A percentile compares a stretch with the other conserved stretches of the same genome.
Conservation (phyloP, 768 basidiomycete species). For the Termitomyces sp. region DNA sequence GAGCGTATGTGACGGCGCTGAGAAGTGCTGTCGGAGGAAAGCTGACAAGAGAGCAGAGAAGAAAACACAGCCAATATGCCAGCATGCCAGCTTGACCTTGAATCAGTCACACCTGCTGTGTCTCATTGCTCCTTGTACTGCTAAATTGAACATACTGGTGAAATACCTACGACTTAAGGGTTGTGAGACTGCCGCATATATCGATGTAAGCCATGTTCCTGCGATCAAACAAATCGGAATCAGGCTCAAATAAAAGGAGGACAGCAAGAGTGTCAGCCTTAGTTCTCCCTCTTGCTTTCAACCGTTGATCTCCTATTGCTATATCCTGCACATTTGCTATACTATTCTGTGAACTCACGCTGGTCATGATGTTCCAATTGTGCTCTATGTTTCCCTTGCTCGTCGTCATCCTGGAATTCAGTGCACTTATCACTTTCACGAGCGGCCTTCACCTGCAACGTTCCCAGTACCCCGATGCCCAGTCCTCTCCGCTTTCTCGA, state of each 20-base stretch:
- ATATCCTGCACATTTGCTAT: conserved; percentile 9
- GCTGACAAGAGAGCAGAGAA: too few species aligned
- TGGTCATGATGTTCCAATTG: conserved; percentile 30
- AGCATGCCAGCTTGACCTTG: too few species aligned
- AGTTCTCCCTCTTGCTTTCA: conserved; percentile 12
- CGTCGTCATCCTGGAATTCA: conserved; percentile 17
- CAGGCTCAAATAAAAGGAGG: conserved; percentile 5
- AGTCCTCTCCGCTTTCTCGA: conserved; percentile 5
- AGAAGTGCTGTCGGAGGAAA: too few species aligned
- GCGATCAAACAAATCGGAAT: conserved; percentile 6
- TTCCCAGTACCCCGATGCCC: conserved; percentile 18
- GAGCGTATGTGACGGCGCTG: too few species aligned
- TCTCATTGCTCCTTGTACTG: too few species aligned
- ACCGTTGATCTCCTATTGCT: conserved; percentile 1
- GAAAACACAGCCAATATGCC: too few species aligned
- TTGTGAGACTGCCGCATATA: too few species aligned
- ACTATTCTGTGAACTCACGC: conserved; percentile 20
- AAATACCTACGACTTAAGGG: too few species aligned
- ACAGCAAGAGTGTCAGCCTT: conserved; percentile 10
- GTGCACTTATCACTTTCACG: conserved; percentile 18
- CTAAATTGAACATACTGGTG: too few species aligned
- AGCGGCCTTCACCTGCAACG: conserved; percentile 26
- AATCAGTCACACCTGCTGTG: too few species aligned
- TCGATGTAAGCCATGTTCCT: neutral
- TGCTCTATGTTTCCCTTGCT: conserved; percentile 20